phyloP scores from a whole-genome alignment of 371 early-diverging fungal genomes.

The Mortierella sp. region DNA sequence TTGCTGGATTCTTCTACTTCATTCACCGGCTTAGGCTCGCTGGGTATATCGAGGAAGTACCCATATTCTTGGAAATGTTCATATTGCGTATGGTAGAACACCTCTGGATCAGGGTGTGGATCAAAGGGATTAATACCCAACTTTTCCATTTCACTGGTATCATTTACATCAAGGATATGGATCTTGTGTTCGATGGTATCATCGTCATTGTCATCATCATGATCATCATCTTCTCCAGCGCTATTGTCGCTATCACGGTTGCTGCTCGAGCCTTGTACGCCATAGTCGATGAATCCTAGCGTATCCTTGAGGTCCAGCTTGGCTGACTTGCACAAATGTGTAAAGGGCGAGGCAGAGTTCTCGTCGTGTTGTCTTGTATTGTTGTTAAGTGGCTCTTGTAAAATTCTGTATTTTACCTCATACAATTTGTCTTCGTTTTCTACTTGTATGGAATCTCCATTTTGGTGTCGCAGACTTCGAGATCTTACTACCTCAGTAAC shows the following conservation, averaged over 20 bases:
- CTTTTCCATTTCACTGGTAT: conserved; percentile 19
- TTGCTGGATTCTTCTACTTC: no score
- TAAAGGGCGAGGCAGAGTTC: not conserved
- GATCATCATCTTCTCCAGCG: no score
- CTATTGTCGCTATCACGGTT: not conserved
- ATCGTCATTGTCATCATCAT: not conserved
- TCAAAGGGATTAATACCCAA: conserved; percentile 21
- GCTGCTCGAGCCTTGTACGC: not conserved
- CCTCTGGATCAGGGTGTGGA: conserved; percentile 24
- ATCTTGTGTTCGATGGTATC: not conserved
- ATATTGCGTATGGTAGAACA: conserved; percentile 9
- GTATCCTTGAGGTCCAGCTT: not conserved
- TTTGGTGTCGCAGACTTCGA: not conserved
- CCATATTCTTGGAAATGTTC: not conserved
- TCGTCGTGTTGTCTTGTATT: not conserved
- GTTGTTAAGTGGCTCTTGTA: not conserved
- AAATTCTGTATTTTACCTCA: not conserved
- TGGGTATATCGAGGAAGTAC: no score
- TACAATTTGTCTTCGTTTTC: not conserved
- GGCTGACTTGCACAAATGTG: conserved; percentile 3
- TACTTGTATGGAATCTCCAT: not conserved
- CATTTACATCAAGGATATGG: conserved; percentile 32
- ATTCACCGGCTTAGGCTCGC: no score
- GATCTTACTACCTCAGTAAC: not conserved
- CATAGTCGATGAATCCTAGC: conserved; percentile 23